Conservation (phyloP, 2,329 filamentous ascomycete genomes). For the Leptographium flavum region DNA sequence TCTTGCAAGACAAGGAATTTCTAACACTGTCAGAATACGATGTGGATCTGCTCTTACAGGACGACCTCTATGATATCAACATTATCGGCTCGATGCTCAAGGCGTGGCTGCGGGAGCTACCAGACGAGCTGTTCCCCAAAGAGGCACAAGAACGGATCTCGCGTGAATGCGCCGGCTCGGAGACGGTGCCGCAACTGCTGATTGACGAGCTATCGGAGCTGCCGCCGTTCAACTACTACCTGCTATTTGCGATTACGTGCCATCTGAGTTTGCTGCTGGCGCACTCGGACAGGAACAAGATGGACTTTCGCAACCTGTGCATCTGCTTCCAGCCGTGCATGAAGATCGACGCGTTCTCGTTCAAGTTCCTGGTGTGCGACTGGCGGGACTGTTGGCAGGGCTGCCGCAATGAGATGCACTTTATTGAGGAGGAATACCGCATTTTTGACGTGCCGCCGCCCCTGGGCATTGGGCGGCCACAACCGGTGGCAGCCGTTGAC, state of each 20-base stretch:
- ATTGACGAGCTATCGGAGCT: slow-evolving; percentile 81
- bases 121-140: slow-evolving; percentile 86
- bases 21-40: slow-evolving; percentile 50
- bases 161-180: slow-evolving; percentile 63
- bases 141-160: slow-evolving; percentile 66
- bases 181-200: slow-evolving; percentile 68
- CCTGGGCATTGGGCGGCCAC: slow-evolving; percentile 24
- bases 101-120: slow-evolving; percentile 87
- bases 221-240: slow-evolving; percentile 95
- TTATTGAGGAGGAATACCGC: slow-evolving; percentile 54
- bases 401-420: slow-evolving; percentile 78
- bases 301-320: slow-evolving; percentile 91
- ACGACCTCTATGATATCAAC: slow-evolving; percentile 88
- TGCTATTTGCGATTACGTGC: slow-evolving; percentile 93
- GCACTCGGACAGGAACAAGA: slow-evolving; percentile 92
- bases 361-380: slow-evolving; percentile 87
- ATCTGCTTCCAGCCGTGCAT: slow-evolving; percentile 96
- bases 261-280: slow-evolving; percentile 84
- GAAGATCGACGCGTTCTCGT: slow-evolving; percentile 90
- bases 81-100: slow-evolving; percentile 95
- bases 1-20: not conserved
- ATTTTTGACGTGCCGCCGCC: slow-evolving; percentile 45
- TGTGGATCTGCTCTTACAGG: slow-evolving; percentile 77
- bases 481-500: slow-evolving; percentile 8
- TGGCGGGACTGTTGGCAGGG: slow-evolving; percentile 97